Conservation (phyloP, 202 grass and related monocot genomes). For the Zoysia matrella region DNA sequence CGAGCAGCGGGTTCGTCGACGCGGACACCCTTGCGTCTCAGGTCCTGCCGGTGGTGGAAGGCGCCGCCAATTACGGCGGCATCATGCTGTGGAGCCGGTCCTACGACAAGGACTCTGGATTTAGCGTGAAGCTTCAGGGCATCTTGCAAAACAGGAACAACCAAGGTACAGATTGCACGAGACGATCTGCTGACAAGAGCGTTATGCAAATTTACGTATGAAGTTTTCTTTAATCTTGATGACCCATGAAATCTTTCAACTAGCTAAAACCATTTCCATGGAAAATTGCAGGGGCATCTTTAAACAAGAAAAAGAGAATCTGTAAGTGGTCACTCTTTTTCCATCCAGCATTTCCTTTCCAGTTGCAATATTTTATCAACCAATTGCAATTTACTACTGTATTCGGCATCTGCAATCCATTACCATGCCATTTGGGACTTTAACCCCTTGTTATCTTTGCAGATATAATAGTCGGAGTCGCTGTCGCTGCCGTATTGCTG, state of each 20-base stretch:
- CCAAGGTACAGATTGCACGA: neutral
- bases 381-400: too few species aligned
- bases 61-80: conserved; percentile 53
- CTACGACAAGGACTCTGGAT: conserved; percentile 47
- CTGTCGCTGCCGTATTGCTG: conserved; percentile 23
- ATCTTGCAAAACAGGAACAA: conserved; percentile 36
- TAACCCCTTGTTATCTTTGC: neutral
- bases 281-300: conserved; percentile 9
- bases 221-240: neutral
- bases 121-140: conserved; percentile 45
- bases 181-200: neutral
- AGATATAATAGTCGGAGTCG: conserved; percentile 37
- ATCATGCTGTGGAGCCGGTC: conserved; percentile 73
- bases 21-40: conserved; percentile 34
- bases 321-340: conserved; percentile 27
- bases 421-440: neutral
- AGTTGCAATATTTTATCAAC: neutral
- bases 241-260: too few species aligned
- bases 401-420: neutral
- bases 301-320: conserved; percentile 27
- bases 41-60: conserved; percentile 56
- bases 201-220: neutral
- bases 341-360: neutral
- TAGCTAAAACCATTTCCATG: conserved; percentile 6
- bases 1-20: conserved; percentile 54